Conservation (phyloP, 2,329 filamentous ascomycete genomes). For the Lasiodiplodia citricola region DNA sequence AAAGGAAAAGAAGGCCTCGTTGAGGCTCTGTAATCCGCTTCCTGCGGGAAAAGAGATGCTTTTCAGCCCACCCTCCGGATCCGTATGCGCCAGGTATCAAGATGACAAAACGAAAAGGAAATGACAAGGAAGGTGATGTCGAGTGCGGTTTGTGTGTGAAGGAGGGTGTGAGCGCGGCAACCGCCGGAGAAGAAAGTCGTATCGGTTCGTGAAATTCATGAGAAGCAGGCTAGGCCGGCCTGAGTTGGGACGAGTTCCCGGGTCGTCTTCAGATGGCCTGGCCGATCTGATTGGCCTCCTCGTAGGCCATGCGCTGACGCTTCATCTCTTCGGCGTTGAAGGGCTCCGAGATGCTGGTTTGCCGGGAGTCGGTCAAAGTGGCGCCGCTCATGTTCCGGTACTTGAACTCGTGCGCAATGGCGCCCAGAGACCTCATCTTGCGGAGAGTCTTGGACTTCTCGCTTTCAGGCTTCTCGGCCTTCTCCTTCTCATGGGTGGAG, state of each 20-base stretch:
- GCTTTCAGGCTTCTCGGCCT: conserved; percentile 29
- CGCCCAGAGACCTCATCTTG: conserved; percentile 40
- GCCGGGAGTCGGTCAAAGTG: conserved; percentile 17
- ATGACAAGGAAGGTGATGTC: conserved; percentile 16
- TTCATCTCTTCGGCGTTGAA: conserved; percentile 46
- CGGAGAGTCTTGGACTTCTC: conserved; percentile 40
- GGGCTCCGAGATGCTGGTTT: conserved; percentile 37
- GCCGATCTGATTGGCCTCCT: conserved; percentile 32
- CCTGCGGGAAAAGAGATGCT: conserved; percentile 4
- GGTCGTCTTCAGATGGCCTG: conserved; percentile 20
- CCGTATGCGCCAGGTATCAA: conserved; percentile 3
- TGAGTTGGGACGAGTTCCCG: background rate
- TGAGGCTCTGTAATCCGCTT: conserved; percentile 16
- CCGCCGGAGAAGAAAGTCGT: conserved; percentile 19
- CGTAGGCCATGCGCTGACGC: conserved; percentile 42
- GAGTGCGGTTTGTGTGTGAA: conserved; percentile 3
- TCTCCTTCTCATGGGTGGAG: conserved; percentile 6
- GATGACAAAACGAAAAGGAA: background rate
- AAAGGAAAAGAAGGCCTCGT: background rate
- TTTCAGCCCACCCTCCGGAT: conserved; percentile 11
- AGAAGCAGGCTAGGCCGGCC: conserved; percentile 9
- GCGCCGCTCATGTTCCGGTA: conserved; percentile 25
- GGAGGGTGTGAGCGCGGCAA: conserved; percentile 14
- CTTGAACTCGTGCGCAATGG: conserved; percentile 34
- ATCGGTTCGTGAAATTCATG: conserved; percentile 24